Conservation (phyloP, 495 filamentous ascomycete species). For the Extremus antarcticus region DNA sequence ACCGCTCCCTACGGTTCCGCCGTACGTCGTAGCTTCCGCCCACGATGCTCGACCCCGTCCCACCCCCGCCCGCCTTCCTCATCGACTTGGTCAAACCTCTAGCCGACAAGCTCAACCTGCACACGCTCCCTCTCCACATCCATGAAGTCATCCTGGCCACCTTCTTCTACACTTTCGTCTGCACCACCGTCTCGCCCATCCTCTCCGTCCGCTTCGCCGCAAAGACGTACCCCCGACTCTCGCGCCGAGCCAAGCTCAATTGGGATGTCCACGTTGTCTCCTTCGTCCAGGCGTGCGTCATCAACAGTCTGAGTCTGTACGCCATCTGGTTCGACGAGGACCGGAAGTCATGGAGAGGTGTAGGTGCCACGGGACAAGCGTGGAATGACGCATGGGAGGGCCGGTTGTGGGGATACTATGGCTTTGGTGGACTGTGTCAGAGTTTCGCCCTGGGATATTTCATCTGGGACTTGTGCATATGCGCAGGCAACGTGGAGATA, state of each 20-base stretch:
- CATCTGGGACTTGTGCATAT: constrained; percentile 79
- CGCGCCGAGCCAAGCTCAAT: constrained; percentile 62
- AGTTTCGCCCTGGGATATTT: constrained; percentile 90
- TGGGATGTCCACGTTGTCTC: constrained; percentile 98
- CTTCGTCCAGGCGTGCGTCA: constrained; percentile 71
- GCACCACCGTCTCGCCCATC: constrained; percentile 59
- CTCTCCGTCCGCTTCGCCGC: constrained; percentile 62
- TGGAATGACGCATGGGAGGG: constrained; percentile 41
- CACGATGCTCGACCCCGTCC: constrained; percentile 62
- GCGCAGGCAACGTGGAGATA: constrained; percentile 55
- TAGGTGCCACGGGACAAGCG: not conserved
- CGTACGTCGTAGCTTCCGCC: too few relatives aligned
- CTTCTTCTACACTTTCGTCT: constrained; percentile 64
- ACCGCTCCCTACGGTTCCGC: too few relatives aligned
- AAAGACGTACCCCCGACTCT: constrained; percentile 55
- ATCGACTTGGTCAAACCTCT: constrained; percentile 44
- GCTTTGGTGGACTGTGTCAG: constrained; percentile 68
- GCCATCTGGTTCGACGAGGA: constrained; percentile 72
- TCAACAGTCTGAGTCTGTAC: constrained; percentile 70
- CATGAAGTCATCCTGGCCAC: constrained; percentile 77
- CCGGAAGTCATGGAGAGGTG: constrained; percentile 33
- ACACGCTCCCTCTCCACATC: constrained; percentile 69
- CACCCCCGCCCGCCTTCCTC: constrained; percentile 45
- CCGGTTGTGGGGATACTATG: constrained; percentile 86
- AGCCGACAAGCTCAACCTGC: constrained; percentile 48